These are phyloP conservation scores for Atalantia buxifolia DNA, from an alignment of 345 rosid genomes.

Conservation along the genomic window DNA sequence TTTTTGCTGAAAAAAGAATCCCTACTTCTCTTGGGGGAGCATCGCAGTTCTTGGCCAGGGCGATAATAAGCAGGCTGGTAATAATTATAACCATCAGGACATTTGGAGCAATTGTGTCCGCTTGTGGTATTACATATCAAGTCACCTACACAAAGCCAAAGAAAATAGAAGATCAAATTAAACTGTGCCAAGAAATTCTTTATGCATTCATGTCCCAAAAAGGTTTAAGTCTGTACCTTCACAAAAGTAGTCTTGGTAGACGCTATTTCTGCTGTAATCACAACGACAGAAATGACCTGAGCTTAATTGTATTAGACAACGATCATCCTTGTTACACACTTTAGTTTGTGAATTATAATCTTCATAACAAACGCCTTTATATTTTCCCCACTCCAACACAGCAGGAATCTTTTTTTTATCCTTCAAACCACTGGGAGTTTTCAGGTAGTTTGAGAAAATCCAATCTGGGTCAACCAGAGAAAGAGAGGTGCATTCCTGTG, in stretches of 20 bases:
- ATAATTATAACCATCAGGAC: background rate
- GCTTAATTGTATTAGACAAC: background rate
- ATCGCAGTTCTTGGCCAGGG: background rate
- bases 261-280: background rate
- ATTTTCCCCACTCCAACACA: background rate
- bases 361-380: background rate
- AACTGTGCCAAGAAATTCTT: background rate
- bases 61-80: rapidly evolving
- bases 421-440: background rate
- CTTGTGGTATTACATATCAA: background rate
- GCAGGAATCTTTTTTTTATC: background rate
- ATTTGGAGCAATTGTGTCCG: background rate
- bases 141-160: background rate
- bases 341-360: background rate
- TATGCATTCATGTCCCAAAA: too few relatives aligned
- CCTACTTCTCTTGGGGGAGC: background rate
- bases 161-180: background rate
- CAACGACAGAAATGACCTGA: background rate
- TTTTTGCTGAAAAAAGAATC: background rate
- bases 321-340: background rate
- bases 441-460: background rate
- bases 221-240: background rate
- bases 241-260: background rate
- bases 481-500: background rate
- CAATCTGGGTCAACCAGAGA: background rate